Evolutionary conservation across 805 yeast species (phyloP).

Genomic region (Cyberlindnera misumaiensis): DNA sequence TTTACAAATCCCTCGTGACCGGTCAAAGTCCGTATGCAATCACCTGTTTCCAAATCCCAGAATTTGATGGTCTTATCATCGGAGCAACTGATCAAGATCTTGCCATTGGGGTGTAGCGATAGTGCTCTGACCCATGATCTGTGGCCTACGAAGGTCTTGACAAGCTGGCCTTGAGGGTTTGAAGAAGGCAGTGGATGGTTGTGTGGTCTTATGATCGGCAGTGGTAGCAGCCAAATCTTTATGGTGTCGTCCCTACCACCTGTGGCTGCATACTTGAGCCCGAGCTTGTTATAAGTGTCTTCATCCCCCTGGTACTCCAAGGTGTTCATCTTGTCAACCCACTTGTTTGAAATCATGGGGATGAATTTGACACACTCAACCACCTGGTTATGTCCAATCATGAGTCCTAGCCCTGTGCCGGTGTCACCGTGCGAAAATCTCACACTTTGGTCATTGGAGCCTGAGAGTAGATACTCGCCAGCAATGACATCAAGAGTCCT

Average conservation of each 20-base stretch:
- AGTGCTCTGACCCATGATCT: constrained; percentile 79
- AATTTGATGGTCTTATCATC: constrained; percentile 73
- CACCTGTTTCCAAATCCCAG: constrained; percentile 63
- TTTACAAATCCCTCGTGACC: constrained; percentile 78
- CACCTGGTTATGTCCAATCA: constrained; percentile 79
- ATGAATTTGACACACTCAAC: constrained; percentile 67
- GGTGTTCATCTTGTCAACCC: constrained; percentile 38
- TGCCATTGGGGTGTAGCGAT: constrained; percentile 68
- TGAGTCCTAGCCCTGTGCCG: constrained; percentile 60
- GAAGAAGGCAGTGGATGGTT: constrained; percentile 50
- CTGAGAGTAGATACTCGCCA: constrained; percentile 52
- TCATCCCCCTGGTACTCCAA: constrained; percentile 21
- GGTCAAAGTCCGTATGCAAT: constrained; percentile 42
- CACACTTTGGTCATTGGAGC: constrained; percentile 73
- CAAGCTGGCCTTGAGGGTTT: constrained; percentile 53
- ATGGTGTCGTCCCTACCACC: constrained; percentile 75
- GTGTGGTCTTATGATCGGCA: constrained; percentile 52
- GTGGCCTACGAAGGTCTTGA: constrained; percentile 64
- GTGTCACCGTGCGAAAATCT: constrained; percentile 59
- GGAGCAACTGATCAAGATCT: constrained; percentile 59
- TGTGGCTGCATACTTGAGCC: constrained; percentile 66
- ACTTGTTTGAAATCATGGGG: constrained; percentile 43
- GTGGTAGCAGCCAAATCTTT: constrained; percentile 71
- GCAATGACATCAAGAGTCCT: constrained; percentile 47
- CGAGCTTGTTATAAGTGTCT: constrained; percentile 31